Percentiles rank a stretch among this genome's conserved stretches.
Evolutionary conservation across 2,329 filamentous ascomycete species (phyloP).

Genomic region (Claviceps quebecensis): DNA sequence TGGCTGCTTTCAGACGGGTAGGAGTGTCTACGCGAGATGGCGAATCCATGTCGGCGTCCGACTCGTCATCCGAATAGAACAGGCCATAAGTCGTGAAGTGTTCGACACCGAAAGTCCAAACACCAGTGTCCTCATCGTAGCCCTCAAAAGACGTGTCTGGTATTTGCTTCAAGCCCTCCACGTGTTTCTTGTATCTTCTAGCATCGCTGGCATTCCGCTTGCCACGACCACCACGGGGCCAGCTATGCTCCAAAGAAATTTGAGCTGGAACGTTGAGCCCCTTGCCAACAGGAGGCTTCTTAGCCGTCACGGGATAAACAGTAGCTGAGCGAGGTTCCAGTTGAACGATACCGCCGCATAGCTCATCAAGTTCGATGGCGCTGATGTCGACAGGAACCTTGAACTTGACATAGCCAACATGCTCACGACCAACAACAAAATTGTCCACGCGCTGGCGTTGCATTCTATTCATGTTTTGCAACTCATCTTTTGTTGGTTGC

Average conservation of each 20-base stretch:
- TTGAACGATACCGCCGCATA: constrained; percentile 63
- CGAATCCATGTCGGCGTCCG: constrained; percentile 31
- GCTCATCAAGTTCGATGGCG: constrained; percentile 62
- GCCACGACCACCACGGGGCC: constrained; percentile 55
- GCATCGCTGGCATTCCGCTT: constrained; percentile 40
- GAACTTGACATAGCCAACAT: constrained; percentile 73
- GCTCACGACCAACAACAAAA: constrained; percentile 71
- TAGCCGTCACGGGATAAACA: constrained; percentile 63
- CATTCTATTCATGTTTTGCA: constrained; percentile 65
- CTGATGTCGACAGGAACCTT: constrained; percentile 71
- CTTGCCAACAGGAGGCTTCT: constrained; percentile 74
- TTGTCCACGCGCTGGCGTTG: constrained; percentile 60
- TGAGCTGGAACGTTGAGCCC: constrained; percentile 83
- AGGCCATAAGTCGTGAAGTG: constrained; percentile 95
- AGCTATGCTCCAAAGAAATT: constrained; percentile 84
- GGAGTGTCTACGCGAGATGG: constrained; percentile 2
- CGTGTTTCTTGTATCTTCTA: constrained; percentile 64
- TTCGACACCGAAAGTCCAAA: constrained; percentile 87
- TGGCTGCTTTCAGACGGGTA: constrained; percentile 10
- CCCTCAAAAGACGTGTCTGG: constrained; percentile 66
- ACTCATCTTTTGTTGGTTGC: constrained; percentile 58
- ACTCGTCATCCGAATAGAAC: constrained; percentile 64
- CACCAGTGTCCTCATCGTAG: constrained; percentile 66
- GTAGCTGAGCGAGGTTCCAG: constrained; percentile 69
- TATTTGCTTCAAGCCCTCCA: constrained; percentile 68